phyloP scores from a whole-genome alignment of 345 rosid genomes.

The Eucalyptus guilfoylei region DNA sequence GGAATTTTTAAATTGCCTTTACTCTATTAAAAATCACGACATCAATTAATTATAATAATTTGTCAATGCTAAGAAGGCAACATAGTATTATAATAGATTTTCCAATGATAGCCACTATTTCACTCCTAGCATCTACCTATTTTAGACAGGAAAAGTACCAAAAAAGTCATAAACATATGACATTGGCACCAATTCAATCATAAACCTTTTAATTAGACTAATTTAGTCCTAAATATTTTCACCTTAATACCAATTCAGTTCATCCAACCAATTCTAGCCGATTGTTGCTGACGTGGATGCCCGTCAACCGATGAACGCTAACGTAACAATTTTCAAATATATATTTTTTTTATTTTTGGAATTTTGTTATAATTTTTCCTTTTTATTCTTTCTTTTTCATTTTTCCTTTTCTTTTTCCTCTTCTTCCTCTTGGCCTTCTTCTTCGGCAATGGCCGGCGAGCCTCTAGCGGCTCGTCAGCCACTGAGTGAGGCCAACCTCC shows the following conservation, averaged over 20 bases:
- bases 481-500: no score
- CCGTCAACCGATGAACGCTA: fast-evolving
- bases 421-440: no score
- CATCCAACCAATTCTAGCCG: fast-evolving
- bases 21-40: fast-evolving
- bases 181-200: fast-evolving
- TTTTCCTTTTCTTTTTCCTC: no score
- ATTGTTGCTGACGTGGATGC: no score
- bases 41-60: not conserved
- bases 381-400: fast-evolving
- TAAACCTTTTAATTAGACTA: fast-evolving
- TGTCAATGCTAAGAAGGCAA: not conserved
- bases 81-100: not conserved
- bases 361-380: no score
- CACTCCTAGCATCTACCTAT: not conserved
- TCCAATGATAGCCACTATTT: not conserved
- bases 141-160: fast-evolving
- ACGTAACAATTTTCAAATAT: fast-evolving
- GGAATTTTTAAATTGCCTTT: not conserved
- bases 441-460: fast-evolving
- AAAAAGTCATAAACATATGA: no score
- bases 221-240: no score
- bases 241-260: fast-evolving
- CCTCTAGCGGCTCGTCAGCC: no score
- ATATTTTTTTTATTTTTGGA: no score